Evolutionary conservation across 1,139 yeast species (phyloP).

Genomic region (Zygosaccharomyces pseudobailii): DNA sequence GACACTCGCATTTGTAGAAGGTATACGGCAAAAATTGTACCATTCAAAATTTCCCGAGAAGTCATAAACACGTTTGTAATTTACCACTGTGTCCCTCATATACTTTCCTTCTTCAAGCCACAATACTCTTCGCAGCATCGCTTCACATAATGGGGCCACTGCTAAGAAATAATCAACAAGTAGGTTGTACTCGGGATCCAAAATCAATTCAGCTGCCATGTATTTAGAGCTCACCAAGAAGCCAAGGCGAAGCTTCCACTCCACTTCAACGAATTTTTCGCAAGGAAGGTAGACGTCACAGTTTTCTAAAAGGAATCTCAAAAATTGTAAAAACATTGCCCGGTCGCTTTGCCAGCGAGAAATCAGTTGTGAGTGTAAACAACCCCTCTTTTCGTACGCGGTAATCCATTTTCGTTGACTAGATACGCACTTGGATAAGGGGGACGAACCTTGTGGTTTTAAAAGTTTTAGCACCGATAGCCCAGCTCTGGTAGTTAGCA

Average conservation of each 20-base stretch:
- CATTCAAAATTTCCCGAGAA: conserved; percentile 7
- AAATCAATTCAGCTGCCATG: conserved; percentile 14
- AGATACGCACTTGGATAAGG: conserved; percentile 7
- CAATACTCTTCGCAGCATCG: conserved; percentile 4
- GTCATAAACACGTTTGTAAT: conserved; percentile 9
- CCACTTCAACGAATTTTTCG: conserved; percentile 10
- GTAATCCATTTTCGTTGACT: conserved; percentile 9
- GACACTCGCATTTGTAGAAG: conserved; percentile 2
- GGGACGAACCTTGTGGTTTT: background rate
- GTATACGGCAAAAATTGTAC: conserved; percentile 5
- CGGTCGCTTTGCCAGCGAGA: conserved; percentile 13
- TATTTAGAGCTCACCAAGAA: conserved; percentile 15
- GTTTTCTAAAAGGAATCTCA: conserved; percentile 18
- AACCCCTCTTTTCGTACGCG: conserved; percentile 1
- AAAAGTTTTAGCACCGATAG: conserved; percentile 15
- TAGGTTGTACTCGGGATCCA: conserved; percentile 22
- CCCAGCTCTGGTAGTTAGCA: conserved; percentile 26
- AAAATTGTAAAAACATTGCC: conserved; percentile 14
- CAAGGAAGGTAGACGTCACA: conserved; percentile 12
- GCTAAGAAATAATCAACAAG: conserved; percentile 22
- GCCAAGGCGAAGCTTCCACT: conserved; percentile 14
- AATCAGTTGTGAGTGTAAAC: conserved; percentile 10
- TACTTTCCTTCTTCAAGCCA: conserved; percentile 1
- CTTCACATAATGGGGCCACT: conserved; percentile 10
- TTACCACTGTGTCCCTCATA: conserved; percentile 2